These are phyloP conservation scores for Mrakiaceae sp. DNA, from an alignment of 1,284 basidiomycete species.

Conservation along the genomic window DNA sequence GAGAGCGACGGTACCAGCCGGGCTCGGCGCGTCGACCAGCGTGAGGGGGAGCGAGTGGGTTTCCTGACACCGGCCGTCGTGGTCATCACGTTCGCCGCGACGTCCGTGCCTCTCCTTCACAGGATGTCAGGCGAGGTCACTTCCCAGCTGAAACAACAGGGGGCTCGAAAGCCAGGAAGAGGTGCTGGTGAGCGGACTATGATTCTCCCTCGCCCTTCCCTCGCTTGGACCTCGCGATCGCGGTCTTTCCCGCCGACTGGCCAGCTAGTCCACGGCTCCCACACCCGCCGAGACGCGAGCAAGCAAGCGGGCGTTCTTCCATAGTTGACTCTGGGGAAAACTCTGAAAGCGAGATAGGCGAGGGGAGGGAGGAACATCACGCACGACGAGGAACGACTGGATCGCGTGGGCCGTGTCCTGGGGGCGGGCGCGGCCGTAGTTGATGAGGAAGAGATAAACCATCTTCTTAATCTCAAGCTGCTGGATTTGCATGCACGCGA, in stretches of 20 bases:
- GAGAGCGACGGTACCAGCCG: not conserved
- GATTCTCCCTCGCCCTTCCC: too few species aligned
- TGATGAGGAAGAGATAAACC: slow-evolving; percentile 86
- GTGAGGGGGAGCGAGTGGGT: too few species aligned
- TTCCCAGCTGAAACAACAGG: not conserved
- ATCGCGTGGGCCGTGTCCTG: slow-evolving; percentile 81
- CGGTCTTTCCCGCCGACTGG: too few species aligned
- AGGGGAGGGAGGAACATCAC: slow-evolving; percentile 8
- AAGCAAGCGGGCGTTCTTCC: not conserved
- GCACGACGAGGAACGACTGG: slow-evolving; percentile 74
- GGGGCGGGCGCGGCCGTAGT: slow-evolving; percentile 77
- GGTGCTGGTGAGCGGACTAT: too few species aligned
- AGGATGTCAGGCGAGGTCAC: not conserved
- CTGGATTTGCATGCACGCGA: slow-evolving; percentile 16
- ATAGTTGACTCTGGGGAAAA: too few species aligned
- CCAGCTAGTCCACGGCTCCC: too few species aligned
- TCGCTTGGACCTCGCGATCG: too few species aligned
- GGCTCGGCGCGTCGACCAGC: not conserved
- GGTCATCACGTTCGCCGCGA: too few species aligned
- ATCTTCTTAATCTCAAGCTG: slow-evolving; percentile 54
- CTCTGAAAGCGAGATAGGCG: too few species aligned
- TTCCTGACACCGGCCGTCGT: too few species aligned
- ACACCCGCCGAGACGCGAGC: too few species aligned
- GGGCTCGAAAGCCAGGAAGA: not conserved
- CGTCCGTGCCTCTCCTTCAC: too few species aligned